phyloP scores from a whole-genome alignment of 805 yeast genomes.

The Sugiyamaella valdiviana region DNA sequence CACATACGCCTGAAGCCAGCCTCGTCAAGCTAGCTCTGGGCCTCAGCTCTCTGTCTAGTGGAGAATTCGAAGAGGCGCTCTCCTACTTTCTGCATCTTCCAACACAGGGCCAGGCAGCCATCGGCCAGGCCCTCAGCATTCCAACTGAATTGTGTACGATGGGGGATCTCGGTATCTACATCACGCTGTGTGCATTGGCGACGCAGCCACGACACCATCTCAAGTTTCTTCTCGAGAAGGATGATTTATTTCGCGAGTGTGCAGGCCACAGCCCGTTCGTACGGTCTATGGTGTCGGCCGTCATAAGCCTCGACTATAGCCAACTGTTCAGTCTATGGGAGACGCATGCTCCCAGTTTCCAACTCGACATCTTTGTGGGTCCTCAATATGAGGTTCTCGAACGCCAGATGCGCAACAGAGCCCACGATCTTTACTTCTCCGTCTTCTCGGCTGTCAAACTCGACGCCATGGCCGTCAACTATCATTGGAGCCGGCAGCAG shows the following conservation, averaged over 20 bases:
- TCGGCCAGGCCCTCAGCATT: neutral
- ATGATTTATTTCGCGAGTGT: slow-evolving; percentile 8
- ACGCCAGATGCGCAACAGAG: neutral
- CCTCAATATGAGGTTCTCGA: neutral
- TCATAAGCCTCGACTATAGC: neutral
- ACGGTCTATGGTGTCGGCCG: neutral
- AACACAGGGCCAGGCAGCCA: neutral
- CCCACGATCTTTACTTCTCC: neutral
- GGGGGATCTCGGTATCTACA: slow-evolving; percentile 12
- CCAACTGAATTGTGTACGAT: neutral
- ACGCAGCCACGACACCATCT: slow-evolving; percentile 13
- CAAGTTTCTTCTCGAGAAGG: slow-evolving; percentile 14
- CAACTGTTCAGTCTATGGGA: neutral
- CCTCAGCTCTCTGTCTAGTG: neutral
- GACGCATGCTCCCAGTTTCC: neutral
- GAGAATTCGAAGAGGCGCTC: slow-evolving; percentile 3
- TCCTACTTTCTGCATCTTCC: neutral
- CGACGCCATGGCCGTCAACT: neutral
- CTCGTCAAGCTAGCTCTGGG: neutral
- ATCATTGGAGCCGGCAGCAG: neutral
- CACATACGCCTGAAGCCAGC: neutral
- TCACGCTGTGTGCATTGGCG: slow-evolving; percentile 16
- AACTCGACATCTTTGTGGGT: neutral
- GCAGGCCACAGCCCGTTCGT: neutral
- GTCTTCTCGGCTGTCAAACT: neutral